phyloP scores from a whole-genome alignment of 768 basidiomycete genomes.

The Pleurotus pulmonarius region DNA sequence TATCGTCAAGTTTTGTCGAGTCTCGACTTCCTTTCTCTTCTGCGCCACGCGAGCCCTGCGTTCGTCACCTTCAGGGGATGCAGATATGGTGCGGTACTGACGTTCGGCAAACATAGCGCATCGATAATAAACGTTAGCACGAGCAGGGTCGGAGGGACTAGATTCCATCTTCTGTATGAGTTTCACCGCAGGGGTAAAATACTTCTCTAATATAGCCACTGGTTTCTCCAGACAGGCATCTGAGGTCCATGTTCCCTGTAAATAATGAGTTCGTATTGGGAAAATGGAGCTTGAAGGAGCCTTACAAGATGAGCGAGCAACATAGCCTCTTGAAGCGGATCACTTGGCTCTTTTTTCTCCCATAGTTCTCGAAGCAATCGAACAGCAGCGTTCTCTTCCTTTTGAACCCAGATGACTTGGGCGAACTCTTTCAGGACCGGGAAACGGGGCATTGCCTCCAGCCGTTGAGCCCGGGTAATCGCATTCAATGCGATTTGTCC shows the following conservation, averaged over 20 bases:
- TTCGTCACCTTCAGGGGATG: conserved; percentile 67
- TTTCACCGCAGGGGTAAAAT: conserved; percentile 62
- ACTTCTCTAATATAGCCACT: conserved; percentile 60
- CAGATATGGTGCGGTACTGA: conserved; percentile 71
- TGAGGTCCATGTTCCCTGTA: conserved; percentile 86
- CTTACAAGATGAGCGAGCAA: conserved; percentile 63
- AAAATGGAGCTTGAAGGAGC: conserved; percentile 17
- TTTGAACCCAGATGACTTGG: conserved; percentile 84
- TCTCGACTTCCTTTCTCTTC: conserved; percentile 66
- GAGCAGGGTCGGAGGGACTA: conserved; percentile 20
- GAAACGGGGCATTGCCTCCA: conserved; percentile 42
- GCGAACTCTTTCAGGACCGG: conserved; percentile 80
- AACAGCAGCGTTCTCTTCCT: conserved; percentile 82
- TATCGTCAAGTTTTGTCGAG: conserved; percentile 28
- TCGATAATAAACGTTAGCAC: conserved; percentile 66
- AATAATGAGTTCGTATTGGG: background rate
- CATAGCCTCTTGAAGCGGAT: conserved; percentile 21
- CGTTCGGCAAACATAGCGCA: conserved; percentile 88
- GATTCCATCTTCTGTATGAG: conserved; percentile 22
- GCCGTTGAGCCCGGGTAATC: conserved; percentile 66
- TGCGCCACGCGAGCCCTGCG: conserved; percentile 71
- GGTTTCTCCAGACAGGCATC: conserved; percentile 84
- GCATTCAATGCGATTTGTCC: conserved; percentile 86
- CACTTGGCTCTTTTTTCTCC: conserved; percentile 18
- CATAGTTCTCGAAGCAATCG: conserved; percentile 53